Evolutionary conservation across 2,329 filamentous ascomycete species (phyloP).

Genomic region (Sclerotinia subarctica): DNA sequence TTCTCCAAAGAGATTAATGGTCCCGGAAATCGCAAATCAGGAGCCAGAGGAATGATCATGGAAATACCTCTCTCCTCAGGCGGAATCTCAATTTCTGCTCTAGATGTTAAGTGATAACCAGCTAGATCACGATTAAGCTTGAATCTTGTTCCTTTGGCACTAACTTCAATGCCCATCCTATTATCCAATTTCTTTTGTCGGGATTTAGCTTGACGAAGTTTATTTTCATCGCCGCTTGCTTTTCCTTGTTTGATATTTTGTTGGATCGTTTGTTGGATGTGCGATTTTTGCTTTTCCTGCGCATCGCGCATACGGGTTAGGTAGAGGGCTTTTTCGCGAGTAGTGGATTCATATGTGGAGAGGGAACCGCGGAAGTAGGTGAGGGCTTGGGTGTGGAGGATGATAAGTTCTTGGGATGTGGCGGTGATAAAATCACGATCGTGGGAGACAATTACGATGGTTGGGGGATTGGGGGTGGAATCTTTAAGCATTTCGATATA

Average conservation of each 20-base stretch:
- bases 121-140: constrained; percentile 73
- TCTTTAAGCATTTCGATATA: constrained; percentile 61
- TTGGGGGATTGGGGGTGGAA: constrained; percentile 52
- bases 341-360: constrained; percentile 65
- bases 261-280: constrained; percentile 75
- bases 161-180: constrained; percentile 73
- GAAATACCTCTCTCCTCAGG: constrained; percentile 57
- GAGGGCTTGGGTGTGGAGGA: constrained; percentile 69
- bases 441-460: constrained; percentile 77
- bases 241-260: constrained; percentile 73
- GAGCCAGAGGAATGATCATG: constrained; percentile 58
- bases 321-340: constrained; percentile 64
- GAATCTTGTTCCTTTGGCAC: constrained; percentile 68
- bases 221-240: constrained; percentile 77
- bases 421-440: constrained; percentile 77
- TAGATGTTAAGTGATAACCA: constrained; percentile 57
- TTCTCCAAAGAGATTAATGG: constrained; percentile 70
- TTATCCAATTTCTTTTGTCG: constrained; percentile 83
- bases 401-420: constrained; percentile 71
- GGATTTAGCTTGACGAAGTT: constrained; percentile 79
- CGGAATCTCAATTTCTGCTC: constrained; percentile 70
- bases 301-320: constrained; percentile 75
- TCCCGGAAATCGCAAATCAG: constrained; percentile 71
- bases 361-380: constrained; percentile 75
- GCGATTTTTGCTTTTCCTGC: constrained; percentile 74